phyloP scores from a whole-genome alignment of 768 basidiomycete genomes.

The Pleurotus sapidus region DNA sequence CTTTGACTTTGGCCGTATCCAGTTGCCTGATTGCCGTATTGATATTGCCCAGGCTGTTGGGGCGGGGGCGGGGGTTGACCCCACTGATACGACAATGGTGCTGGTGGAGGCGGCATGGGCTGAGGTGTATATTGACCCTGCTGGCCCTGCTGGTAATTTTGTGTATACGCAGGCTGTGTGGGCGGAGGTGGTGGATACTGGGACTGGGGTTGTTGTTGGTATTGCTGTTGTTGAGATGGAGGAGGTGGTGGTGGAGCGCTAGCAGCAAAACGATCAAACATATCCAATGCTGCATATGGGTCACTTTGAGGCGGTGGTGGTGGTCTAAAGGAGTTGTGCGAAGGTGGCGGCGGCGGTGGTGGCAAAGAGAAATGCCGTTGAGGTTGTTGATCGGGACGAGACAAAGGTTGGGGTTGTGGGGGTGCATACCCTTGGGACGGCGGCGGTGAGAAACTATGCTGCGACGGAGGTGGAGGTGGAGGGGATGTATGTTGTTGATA shows the following conservation, averaged over 20 bases:
- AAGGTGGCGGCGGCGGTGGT: slow-evolving; percentile 20
- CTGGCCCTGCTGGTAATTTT: slow-evolving; percentile 16
- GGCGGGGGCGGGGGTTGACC: slow-evolving; percentile 22
- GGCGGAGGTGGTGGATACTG: slow-evolving; percentile 13
- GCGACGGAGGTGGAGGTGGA: slow-evolving; percentile 5
- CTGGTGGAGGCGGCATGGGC: slow-evolving; percentile 11
- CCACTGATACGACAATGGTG: slow-evolving; percentile 3
- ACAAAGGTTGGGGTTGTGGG: slow-evolving; percentile 6
- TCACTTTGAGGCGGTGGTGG: slow-evolving; percentile 20
- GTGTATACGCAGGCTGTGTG: slow-evolving; percentile 11
- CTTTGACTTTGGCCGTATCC: slow-evolving; percentile 3
- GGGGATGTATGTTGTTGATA: slow-evolving; percentile 18
- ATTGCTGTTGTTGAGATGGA: slow-evolving; percentile 17
- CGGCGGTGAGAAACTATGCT: slow-evolving; percentile 6
- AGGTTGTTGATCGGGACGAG: slow-evolving; percentile 9
- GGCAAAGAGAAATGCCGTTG: slow-evolving; percentile 14
- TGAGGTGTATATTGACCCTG: slow-evolving; percentile 18
- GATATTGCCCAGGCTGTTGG: slow-evolving; percentile 21
- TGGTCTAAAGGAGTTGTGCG: slow-evolving; percentile 20
- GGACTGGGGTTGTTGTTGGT: slow-evolving; percentile 5
- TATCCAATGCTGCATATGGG: slow-evolving; percentile 32
- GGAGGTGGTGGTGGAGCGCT: slow-evolving; percentile 15
- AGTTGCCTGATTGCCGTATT: slow-evolving; percentile 7
- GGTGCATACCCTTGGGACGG: neutral
- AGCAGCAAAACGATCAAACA: slow-evolving; percentile 16